Base-by-base conservation (phyloP, 495 filamentous ascomycete species). In the Hypoxylon lienhwacheense region DNA sequence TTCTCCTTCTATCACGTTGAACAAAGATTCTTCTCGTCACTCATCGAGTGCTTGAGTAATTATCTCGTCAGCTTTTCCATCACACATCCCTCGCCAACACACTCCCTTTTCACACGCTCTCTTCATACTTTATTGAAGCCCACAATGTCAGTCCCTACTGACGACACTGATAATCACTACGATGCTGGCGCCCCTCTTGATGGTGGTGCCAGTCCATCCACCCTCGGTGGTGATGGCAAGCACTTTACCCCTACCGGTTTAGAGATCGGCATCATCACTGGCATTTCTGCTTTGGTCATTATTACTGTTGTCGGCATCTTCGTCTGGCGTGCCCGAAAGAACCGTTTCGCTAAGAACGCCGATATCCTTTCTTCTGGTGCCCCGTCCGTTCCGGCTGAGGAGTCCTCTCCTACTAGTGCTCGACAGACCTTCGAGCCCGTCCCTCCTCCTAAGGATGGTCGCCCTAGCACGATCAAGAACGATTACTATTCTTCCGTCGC, bases 181-280 rank as follows among this genome's bases (percentile, higher is more conserved):
- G 48, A 52, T 17, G 61, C 52, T 0, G 64, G 49, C 3, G 47
- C 64, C 1, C 64, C 64, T 11, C 64, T 67, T 3, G 64, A 67
- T 12, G 64, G 64, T 5, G 61, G 61, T 3, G 24, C 49, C 4
- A 54, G 44, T 44, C 64, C 64, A 7, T 37, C 57, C 20, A 26
- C 20, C 12, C 61, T 67, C 2, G 57, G 57, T 7, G 52, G 44
- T 16, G 20, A 25, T 16, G 37, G 47, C 11, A 25, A 37, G 20
- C 58, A 64, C 37, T 47, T 39, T 36, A 35, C 42, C 10, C 61
- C 57, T 3, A 50, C 64, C n/a, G 57, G 53, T 6, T 33, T 65
- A 7, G 64, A 67, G 54, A 58, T 65, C n/a, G 64, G 64, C 7
- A 37, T 67, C 33, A 67, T 67, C 33, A 53, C 54, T 4, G 64